Evolutionary conservation across 371 early-diverging fungal species (phyloP), one percentile per base, ranked within the genome.

Genomic region (Conidiobolus coronatus): DNA sequence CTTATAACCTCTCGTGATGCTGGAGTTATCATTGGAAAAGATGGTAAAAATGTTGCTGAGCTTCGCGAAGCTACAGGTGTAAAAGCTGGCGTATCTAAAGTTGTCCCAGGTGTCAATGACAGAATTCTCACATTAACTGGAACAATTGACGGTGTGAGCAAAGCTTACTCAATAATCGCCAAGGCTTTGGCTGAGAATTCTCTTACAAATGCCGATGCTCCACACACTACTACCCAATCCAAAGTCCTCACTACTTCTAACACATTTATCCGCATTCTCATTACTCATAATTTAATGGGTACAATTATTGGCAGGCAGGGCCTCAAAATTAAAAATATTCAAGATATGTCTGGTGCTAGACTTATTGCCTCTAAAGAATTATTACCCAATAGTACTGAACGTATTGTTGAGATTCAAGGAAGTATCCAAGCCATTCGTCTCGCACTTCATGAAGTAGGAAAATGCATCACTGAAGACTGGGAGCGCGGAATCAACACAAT

Each of bases 241-340:
- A 29, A 29, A 29, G 29, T 29, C 29, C 29, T 29, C 9, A 29
- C 29, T 29, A 29, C 29, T 5, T 29, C 29, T 29, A 29, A 29
- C 29, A 29, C 70, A 9, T 60, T 72, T 12, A 60, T 86, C 45
- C 84, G 86, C 42, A 58, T 86, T 35, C 63, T 86, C 51, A 74
- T 86, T 51, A 75, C 84, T 35, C 82, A 85, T 57, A 76, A 76
- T 54, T 58, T 82, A 45, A 82, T 86, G 80, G 87, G 87, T 23
- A 77, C 82, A n/a, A 72, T 86, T 45, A 86, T 86, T 59, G 87
- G 86, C 40, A 77, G 80, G 42, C 79, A 79, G 59, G 87, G 87
- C 24, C 59, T 71, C 50, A 80, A 81, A 63, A 84, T 86, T 56
- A 82, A 82, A 64, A 73, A 79, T 50, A 82, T 86, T 49, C 86